A percentile compares a stretch with the other conserved stretches of the same genome.
Evolutionary conservation across 2,329 filamentous ascomycete species (phyloP).

Genomic region (Aureobasidium leucospermi): DNA sequence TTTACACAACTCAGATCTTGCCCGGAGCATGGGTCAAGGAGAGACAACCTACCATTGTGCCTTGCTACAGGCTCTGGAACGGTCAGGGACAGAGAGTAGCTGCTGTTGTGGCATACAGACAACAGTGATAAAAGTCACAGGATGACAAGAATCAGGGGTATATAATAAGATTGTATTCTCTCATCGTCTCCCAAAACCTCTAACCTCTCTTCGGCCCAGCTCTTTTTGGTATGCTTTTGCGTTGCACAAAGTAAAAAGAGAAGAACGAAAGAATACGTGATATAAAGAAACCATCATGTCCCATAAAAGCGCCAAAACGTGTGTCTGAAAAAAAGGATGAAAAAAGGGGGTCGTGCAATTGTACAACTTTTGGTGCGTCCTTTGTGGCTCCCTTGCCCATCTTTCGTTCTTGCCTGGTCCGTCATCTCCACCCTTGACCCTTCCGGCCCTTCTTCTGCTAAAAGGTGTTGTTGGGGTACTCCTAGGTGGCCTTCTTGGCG

Average conservation of each 20-base stretch:
- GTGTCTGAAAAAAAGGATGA: background rate
- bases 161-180: background rate
- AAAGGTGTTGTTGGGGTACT: too few species aligned
- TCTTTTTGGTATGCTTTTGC: background rate
- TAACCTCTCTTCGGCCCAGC: background rate
- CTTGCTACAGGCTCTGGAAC: conserved; percentile 11
- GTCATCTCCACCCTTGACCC: background rate
- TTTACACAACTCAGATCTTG: conserved; percentile 5
- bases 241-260: background rate
- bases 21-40: background rate
- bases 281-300: conserved; percentile 4
- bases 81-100: background rate
- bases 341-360: background rate
- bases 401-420: background rate
- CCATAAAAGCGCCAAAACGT: conserved; percentile 6
- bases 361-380: background rate
- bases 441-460: background rate
- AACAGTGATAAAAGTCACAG: background rate
- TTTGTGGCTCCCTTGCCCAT: background rate
- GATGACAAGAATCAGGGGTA: background rate
- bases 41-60: conserved; percentile 4
- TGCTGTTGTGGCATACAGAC: conserved; percentile 8
- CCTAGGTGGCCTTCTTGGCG: conserved; percentile 54
- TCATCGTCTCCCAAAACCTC: background rate
- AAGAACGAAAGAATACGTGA: background rate